phyloP scores from a whole-genome alignment of 2,329 filamentous ascomycete genomes.

The Pezicula rhizophila region DNA sequence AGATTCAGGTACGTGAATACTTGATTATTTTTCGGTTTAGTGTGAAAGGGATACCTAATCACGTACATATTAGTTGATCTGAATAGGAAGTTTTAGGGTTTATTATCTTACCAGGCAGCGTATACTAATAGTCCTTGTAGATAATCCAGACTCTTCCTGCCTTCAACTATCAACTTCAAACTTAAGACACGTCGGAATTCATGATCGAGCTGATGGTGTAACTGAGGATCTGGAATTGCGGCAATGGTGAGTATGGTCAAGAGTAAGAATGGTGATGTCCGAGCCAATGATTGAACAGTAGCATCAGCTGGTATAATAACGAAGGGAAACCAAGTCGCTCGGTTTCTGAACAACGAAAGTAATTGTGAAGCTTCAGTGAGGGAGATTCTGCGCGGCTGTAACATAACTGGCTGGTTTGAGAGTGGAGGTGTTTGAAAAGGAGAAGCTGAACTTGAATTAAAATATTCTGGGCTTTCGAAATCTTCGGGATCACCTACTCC shows the following conservation, averaged over 20 bases:
- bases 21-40: conserved; percentile 23
- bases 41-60: conserved; percentile 23
- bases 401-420: conserved; percentile 5
- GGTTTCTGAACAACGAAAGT: conserved; percentile 12
- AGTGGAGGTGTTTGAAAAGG: neutral
- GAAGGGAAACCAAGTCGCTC: conserved; percentile 21
- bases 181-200: conserved; percentile 24
- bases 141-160: conserved; percentile 50
- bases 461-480: neutral
- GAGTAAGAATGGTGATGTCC: conserved; percentile 22
- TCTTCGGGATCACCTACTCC: neutral
- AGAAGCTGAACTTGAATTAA: neutral
- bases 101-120: conserved; percentile 43
- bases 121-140: conserved; percentile 55
- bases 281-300: conserved; percentile 19
- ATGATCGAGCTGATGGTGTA: conserved; percentile 23
- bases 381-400: conserved; percentile 14
- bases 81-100: too few species aligned
- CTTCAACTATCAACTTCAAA: conserved; percentile 40
- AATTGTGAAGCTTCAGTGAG: conserved; percentile 19
- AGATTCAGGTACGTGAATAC: conserved; percentile 26
- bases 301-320: conserved; percentile 16
- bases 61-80: neutral
- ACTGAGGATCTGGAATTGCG: conserved; percentile 13
- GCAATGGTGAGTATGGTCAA: conserved; percentile 22